phyloP scores from a whole-genome alignment of 345 rosid genomes.

The Cardamine resedifolia region DNA sequence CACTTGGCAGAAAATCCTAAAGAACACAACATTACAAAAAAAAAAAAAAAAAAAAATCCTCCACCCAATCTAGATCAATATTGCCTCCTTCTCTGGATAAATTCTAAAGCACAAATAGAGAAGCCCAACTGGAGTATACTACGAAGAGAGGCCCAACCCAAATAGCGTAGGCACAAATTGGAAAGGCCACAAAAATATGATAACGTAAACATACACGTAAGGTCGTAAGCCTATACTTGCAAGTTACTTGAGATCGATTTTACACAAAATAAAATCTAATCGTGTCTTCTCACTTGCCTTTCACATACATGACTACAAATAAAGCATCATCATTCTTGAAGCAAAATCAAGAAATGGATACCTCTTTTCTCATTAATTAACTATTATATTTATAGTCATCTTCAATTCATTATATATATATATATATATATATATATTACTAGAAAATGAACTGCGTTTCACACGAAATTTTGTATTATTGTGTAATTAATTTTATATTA shows the following conservation, averaged over 20 bases:
- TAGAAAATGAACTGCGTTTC: too few relatives aligned
- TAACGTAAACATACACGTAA: slow-evolving; percentile 27
- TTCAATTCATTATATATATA: too few relatives aligned
- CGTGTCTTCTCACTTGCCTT: slow-evolving; percentile 36
- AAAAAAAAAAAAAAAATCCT: neutral
- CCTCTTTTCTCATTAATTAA: slow-evolving; percentile 7
- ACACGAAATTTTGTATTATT: too few relatives aligned
- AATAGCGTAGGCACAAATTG: neutral
- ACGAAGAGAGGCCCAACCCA: slow-evolving; percentile 21
- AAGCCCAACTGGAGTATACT: neutral
- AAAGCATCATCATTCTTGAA: slow-evolving; percentile 38
- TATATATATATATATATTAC: too few relatives aligned
- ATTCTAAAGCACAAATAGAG: neutral
- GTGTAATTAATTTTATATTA: too few relatives aligned
- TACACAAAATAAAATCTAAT: slow-evolving; percentile 5
- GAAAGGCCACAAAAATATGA: neutral
- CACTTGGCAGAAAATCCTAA: neutral
- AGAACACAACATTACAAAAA: neutral
- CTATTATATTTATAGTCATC: slow-evolving; percentile 6
- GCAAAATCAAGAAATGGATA: slow-evolving; percentile 31
- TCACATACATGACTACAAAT: slow-evolving; percentile 16
- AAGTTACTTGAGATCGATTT: slow-evolving; percentile 34
- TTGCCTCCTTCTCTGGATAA: neutral
- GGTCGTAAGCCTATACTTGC: slow-evolving; percentile 23
- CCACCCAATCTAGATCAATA: neutral